Percentiles rank a stretch among this genome's conserved stretches.
Conservation (phyloP, 2,329 filamentous ascomycete genomes). For the Chrysoporthe puriensis region DNA sequence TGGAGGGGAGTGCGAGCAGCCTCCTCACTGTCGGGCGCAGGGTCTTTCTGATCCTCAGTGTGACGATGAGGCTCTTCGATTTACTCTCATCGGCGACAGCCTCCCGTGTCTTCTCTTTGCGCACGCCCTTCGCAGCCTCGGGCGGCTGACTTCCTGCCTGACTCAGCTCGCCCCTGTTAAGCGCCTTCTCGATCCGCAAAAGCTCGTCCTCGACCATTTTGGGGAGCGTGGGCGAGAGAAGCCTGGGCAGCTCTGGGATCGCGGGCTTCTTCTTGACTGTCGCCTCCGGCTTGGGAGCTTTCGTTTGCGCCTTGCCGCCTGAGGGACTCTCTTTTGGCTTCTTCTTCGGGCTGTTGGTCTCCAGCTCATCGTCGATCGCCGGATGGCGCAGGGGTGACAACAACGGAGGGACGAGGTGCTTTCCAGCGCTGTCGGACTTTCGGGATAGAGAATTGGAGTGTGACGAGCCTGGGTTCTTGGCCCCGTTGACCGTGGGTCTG, state of each 20-base stretch:
- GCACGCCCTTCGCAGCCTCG: constrained; percentile 40
- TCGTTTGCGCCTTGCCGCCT: constrained; percentile 33
- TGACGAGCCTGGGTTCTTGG: constrained; percentile 39
- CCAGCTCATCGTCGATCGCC: constrained; percentile 45
- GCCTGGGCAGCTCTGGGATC: constrained; percentile 48
- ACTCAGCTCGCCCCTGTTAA: constrained; percentile 33
- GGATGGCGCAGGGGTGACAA: constrained; percentile 55
- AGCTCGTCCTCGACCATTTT: constrained; percentile 54
- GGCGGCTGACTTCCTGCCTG: constrained; percentile 33
- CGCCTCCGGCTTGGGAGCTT: constrained; percentile 36
- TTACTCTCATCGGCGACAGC: constrained; percentile 39
- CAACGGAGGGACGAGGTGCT: constrained; percentile 52
- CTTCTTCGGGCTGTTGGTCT: constrained; percentile 35
- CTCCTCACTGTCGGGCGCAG: constrained; percentile 39
- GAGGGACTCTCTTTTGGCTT: constrained; percentile 41
- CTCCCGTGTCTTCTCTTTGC: constrained; percentile 41
- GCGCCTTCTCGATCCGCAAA: constrained; percentile 40
- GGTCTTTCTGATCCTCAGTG: constrained; percentile 53
- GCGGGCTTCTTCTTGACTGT: constrained; percentile 43
- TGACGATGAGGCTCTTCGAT: constrained; percentile 43
- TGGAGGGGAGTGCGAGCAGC: constrained; percentile 50
- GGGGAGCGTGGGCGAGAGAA: constrained; percentile 61
- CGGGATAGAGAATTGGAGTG: constrained; percentile 43
- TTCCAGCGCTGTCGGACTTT: constrained; percentile 44
- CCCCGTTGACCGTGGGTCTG: constrained; percentile 43